Percentiles rank a stretch among this genome's conserved stretches.
These are phyloP conservation scores for Pseudoperonospora humuli DNA, from an alignment of 352 stramenopile genomes.

Conservation along the genomic window DNA sequence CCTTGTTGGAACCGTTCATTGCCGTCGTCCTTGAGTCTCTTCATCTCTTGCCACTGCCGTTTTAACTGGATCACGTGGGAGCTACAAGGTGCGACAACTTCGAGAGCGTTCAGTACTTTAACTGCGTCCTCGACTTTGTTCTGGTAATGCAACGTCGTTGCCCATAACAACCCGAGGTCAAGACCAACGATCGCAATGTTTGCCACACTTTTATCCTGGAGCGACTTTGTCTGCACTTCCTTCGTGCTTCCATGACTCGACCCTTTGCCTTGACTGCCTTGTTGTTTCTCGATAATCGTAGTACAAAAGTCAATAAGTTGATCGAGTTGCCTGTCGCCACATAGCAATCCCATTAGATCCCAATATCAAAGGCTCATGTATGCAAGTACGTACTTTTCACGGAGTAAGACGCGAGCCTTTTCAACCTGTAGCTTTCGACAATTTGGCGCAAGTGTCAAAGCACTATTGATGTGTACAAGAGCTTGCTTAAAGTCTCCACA, in stretches of 20 bases:
- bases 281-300: constrained; percentile 48
- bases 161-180: constrained; percentile 52
- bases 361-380: neutral
- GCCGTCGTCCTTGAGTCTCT: constrained; percentile 51
- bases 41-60: constrained; percentile 55
- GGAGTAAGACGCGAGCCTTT: constrained; percentile 53
- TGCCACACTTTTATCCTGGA: constrained; percentile 18
- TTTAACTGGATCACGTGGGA: constrained; percentile 67
- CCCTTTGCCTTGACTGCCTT: constrained; percentile 6
- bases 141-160: constrained; percentile 59
- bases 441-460: constrained; percentile 42
- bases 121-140: constrained; percentile 61
- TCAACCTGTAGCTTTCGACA: constrained; percentile 50
- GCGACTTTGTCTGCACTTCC: constrained; percentile 4
- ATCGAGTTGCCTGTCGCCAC: constrained; percentile 42
- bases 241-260: neutral
- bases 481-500: constrained; percentile 38
- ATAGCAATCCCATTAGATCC: neutral
- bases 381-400: constrained; percentile 47
- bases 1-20: constrained; percentile 61
- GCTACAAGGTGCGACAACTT: constrained; percentile 58
- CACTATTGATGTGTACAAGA: constrained; percentile 38
- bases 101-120: constrained; percentile 42
- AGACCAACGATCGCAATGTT: constrained; percentile 50
- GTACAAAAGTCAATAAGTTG: constrained; percentile 43